These are phyloP conservation scores for Grosmannia penicillata DNA, from an alignment of 2,329 filamentous ascomycete species.

Conservation along the genomic window DNA sequence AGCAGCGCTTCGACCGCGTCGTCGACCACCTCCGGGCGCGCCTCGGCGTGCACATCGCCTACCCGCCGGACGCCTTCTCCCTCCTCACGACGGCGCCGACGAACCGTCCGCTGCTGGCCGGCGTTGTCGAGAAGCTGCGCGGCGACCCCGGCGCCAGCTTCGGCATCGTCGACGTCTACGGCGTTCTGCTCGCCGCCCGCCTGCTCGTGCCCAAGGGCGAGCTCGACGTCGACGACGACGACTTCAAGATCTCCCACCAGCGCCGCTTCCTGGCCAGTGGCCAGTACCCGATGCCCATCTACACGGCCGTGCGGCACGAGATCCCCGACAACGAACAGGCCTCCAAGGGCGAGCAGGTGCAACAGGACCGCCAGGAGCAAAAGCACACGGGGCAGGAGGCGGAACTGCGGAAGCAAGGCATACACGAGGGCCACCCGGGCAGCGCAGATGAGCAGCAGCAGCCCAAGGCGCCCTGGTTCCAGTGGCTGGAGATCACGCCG, in stretches of 20 bases:
- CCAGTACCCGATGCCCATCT: slow-evolving; percentile 78
- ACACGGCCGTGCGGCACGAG: slow-evolving; percentile 89
- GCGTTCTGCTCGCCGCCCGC: slow-evolving; percentile 68
- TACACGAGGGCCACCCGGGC: too few relatives aligned
- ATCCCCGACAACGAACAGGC: slow-evolving; percentile 51
- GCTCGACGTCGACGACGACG: slow-evolving; percentile 55
- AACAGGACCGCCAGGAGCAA: too few relatives aligned
- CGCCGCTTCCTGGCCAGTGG: slow-evolving; percentile 61
- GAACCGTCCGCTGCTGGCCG: slow-evolving; percentile 78
- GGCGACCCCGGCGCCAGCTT: slow-evolving; percentile 69
- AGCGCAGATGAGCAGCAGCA: too few relatives aligned
- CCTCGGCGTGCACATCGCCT: slow-evolving; percentile 79
- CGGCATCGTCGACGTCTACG: slow-evolving; percentile 87
- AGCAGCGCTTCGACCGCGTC: slow-evolving; percentile 50
- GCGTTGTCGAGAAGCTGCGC: slow-evolving; percentile 81
- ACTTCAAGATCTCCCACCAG: slow-evolving; percentile 89
- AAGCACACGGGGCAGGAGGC: too few relatives aligned
- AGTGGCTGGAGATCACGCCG: slow-evolving; percentile 93
- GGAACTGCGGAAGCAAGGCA: too few relatives aligned
- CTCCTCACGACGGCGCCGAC: slow-evolving; percentile 79
- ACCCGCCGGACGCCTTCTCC: slow-evolving; percentile 70
- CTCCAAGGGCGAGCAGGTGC: slow-evolving; percentile 18
- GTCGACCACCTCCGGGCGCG: slow-evolving; percentile 78
- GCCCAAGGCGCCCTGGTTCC: slow-evolving; percentile 72
- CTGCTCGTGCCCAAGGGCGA: slow-evolving; percentile 79